Evolutionary conservation across 805 yeast genomes (phyloP).

Genomic region (Torulaspora maleeae): DNA sequence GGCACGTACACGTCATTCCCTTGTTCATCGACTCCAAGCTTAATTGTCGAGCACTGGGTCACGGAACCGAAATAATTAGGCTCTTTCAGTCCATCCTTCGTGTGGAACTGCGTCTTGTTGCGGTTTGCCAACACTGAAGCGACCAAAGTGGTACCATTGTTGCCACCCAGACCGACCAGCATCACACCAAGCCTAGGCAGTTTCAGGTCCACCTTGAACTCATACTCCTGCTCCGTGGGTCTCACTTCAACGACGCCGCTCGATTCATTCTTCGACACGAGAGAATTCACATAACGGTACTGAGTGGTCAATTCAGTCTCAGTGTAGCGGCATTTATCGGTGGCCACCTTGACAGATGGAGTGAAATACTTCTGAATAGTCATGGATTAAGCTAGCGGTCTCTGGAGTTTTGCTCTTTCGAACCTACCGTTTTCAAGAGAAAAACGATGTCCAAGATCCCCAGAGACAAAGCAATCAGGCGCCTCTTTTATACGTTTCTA

Average conservation of each 20-base stretch:
- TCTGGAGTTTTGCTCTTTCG: neutral
- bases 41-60: conserved; percentile 86
- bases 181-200: conserved; percentile 83
- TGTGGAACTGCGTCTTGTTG: conserved; percentile 69
- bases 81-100: conserved; percentile 66
- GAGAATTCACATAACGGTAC: conserved; percentile 65
- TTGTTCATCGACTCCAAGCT: conserved; percentile 75
- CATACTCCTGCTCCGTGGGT: conserved; percentile 67
- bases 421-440: neutral
- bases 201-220: conserved; percentile 77
- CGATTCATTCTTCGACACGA: conserved; percentile 48
- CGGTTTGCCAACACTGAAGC: conserved; percentile 85
- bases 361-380: conserved; percentile 12
- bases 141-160: conserved; percentile 88
- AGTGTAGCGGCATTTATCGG: conserved; percentile 48
- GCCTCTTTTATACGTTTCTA: conserved; percentile 3
- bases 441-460: neutral
- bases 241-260: conserved; percentile 58
- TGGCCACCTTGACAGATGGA: conserved; percentile 44
- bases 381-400: conserved; percentile 2
- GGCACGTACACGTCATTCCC: conserved; percentile 92
- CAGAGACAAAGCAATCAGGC: neutral
- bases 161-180: conserved; percentile 95
- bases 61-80: conserved; percentile 92
- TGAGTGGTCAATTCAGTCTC: conserved; percentile 50